A percentile compares a stretch with the other conserved stretches of the same genome.
phyloP scores from a whole-genome alignment of 805 yeast genomes.

The Zygosaccharomyces rouxii region DNA sequence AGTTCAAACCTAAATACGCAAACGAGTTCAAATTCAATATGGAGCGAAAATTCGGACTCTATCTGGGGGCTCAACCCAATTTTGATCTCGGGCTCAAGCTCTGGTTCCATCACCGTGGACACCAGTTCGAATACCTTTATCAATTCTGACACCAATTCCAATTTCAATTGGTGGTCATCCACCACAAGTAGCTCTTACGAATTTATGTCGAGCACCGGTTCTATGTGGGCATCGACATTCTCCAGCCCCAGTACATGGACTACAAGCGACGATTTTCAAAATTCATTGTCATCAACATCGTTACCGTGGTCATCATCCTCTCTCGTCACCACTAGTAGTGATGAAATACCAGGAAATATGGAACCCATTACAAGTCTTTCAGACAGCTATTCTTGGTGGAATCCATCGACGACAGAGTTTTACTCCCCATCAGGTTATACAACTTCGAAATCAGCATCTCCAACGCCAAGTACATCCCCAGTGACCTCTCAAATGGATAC shows the following conservation, averaged over 20 bases:
- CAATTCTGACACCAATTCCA: neutral
- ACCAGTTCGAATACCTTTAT: neutral
- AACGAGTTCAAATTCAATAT: neutral
- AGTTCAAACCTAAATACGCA: neutral
- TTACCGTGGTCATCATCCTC: neutral
- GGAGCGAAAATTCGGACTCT: neutral
- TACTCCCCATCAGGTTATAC: neutral
- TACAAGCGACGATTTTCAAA: neutral
- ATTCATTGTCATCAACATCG: neutral
- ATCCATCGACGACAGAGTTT: neutral
- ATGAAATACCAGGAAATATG: neutral
- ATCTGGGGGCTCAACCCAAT: neutral
- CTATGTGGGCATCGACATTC: neutral
- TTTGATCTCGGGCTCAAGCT: neutral
- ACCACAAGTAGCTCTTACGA: neutral
- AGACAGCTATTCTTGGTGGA: neutral
- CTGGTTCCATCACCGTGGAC: neutral
- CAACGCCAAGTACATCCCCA: neutral
- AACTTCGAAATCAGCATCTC: neutral
- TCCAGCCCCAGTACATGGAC: neutral
- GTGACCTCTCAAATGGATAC: too few species aligned
- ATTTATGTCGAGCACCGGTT: neutral
- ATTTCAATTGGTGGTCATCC: neutral
- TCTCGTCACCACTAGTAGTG: neutral
- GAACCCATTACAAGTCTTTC: neutral